Evolutionary conservation across 2,329 filamentous ascomycete genomes (phyloP).

Genomic region (Hypoxylon sp.): DNA sequence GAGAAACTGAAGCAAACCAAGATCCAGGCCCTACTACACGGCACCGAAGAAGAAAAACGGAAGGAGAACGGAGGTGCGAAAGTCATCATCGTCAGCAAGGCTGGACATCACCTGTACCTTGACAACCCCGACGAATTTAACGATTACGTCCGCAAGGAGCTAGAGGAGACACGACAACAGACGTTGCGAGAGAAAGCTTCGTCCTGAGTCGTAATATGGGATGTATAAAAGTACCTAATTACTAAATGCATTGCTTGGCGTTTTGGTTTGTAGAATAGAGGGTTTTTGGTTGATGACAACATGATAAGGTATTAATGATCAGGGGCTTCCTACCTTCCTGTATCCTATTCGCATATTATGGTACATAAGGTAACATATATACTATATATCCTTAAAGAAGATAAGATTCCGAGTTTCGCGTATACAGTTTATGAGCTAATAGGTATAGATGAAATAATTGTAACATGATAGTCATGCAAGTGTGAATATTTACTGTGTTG

Average conservation of each 20-base stretch:
- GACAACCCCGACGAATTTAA: constrained; percentile 74
- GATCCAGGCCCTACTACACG: constrained; percentile 70
- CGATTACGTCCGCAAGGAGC: constrained; percentile 65
- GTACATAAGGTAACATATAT: constrained; percentile 8
- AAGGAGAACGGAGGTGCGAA: constrained; percentile 85
- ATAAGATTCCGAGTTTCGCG: background rate
- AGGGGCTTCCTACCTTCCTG: background rate
- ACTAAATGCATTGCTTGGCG: constrained; percentile 41
- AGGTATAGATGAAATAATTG: background rate
- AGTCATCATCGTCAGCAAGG: constrained; percentile 80
- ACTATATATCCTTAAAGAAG: constrained; percentile 10
- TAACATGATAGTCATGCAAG: background rate
- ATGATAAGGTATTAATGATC: constrained; percentile 22
- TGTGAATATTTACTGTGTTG: background rate
- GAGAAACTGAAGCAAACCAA: constrained; percentile 82
- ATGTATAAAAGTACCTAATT: background rate
- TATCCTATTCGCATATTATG: constrained; percentile 11
- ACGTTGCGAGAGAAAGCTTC: constrained; percentile 47
- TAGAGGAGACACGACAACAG: constrained; percentile 64
- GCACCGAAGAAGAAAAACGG: constrained; percentile 76
- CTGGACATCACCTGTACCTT: constrained; percentile 72
- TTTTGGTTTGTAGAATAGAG: constrained; percentile 35
- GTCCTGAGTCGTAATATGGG: background rate
- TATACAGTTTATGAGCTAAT: background rate
- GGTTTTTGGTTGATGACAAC: constrained; percentile 15